phyloP scores from a whole-genome alignment of 352 stramenopile genomes.

The Globisporangium viniferum region DNA sequence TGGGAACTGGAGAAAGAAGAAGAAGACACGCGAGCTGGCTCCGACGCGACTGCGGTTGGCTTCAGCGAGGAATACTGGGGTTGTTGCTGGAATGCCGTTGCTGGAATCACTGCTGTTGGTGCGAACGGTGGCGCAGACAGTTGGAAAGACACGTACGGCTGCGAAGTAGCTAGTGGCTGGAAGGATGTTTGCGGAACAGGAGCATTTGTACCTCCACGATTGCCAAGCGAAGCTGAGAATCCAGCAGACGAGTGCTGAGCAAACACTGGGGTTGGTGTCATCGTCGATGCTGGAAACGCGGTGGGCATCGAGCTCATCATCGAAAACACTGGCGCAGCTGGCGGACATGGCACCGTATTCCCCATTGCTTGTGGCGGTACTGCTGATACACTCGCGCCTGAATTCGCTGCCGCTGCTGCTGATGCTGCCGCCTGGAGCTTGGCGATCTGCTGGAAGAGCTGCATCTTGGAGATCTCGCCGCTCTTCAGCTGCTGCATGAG shows the following conservation, averaged over 20 bases:
- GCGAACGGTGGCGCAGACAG: not conserved
- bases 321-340: not conserved
- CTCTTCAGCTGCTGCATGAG: conserved; percentile 85
- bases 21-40: not conserved
- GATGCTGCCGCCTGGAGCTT: conserved; percentile 41
- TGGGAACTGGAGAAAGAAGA: not conserved
- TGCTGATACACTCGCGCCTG: conserved; percentile 8
- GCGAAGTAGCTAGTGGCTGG: not conserved
- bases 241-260: not conserved
- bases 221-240: not conserved
- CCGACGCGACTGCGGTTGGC: not conserved
- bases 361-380: not conserved
- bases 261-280: conserved; percentile 5
- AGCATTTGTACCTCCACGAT: not conserved
- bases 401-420: not conserved
- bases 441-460: conserved; percentile 82
- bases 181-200: not conserved
- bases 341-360: not conserved
- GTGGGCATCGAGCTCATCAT: not conserved
- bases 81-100: not conserved
- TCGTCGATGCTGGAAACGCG: not conserved
- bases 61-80: not conserved
- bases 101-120: not conserved
- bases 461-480: conserved; percentile 82
- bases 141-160: conserved; percentile 1